phyloP scores from a whole-genome alignment of 2,329 filamentous ascomycete species.

The Aspergillus sp. region DNA sequence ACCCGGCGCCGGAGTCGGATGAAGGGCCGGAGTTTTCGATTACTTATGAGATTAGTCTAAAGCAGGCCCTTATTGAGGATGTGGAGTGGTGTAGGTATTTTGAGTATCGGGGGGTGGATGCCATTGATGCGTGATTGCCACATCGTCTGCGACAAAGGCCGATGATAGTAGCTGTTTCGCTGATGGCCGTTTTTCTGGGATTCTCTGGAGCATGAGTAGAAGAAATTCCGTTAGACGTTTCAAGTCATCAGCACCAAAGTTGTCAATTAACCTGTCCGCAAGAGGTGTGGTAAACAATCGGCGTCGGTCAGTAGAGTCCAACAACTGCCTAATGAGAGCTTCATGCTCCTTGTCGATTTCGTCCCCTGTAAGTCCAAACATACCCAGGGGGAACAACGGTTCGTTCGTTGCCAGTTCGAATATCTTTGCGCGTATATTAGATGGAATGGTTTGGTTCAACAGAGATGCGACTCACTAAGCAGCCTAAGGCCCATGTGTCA shows the following conservation, averaged over 20 bases:
- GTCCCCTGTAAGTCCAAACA: neutral
- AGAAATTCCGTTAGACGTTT: neutral
- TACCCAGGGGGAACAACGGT: neutral
- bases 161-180: constrained; percentile 28
- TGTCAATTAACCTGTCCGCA: neutral
- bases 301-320: neutral
- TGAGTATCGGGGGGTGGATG: constrained; percentile 40
- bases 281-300: neutral
- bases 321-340: neutral
- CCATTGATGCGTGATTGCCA: neutral
- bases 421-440: neutral
- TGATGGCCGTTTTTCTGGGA: neutral
- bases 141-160: too few species aligned
- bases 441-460: too few species aligned
- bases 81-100: constrained; percentile 39
- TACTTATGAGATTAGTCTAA: constrained; percentile 36
- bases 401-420: neutral
- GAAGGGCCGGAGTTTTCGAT: constrained; percentile 40
- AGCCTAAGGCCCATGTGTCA: neutral
- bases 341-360: neutral
- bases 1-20: constrained; percentile 24
- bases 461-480: neutral
- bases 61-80: constrained; percentile 33
- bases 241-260: neutral
- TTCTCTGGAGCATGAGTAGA: neutral